phyloP scores from a whole-genome alignment of 2,329 filamentous ascomycete genomes.

The Xylaria sp. region DNA sequence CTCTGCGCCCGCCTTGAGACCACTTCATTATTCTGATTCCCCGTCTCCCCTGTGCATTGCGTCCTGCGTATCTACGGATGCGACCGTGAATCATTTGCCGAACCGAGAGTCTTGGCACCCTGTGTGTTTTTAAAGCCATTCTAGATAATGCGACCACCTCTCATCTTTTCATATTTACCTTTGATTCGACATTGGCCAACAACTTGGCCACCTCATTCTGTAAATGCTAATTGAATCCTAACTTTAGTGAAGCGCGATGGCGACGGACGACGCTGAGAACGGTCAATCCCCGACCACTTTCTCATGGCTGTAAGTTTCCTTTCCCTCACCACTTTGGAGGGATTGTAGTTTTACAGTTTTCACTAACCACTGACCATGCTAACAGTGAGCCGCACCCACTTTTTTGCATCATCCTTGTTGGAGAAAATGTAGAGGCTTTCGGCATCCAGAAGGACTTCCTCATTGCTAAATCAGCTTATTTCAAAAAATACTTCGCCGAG shows the following conservation, averaged over 20 bases:
- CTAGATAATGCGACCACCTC: conserved; percentile 17
- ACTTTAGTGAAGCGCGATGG: conserved; percentile 28
- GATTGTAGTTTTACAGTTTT: background rate
- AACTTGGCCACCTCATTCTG: background rate
- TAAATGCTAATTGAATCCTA: conserved; percentile 20
- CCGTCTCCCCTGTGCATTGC: conserved; percentile 13
- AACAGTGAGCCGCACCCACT: conserved; percentile 64
- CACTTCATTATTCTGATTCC: conserved; percentile 15
- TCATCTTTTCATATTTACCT: conserved; percentile 4
- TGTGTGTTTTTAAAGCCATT: conserved; percentile 23
- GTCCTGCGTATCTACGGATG: conserved; percentile 27
- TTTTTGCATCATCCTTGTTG: conserved; percentile 66
- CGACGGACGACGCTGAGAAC: conserved; percentile 27
- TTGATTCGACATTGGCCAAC: background rate
- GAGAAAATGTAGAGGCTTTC: conserved; percentile 63
- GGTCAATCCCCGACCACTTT: conserved; percentile 26
- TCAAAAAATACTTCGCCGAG: conserved; percentile 58
- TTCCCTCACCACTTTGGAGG: background rate
- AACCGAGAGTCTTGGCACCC: conserved; percentile 32
- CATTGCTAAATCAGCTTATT: conserved; percentile 62
- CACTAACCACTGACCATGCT: conserved; percentile 27
- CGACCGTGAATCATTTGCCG: conserved; percentile 37
- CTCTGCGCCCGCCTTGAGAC: conserved; percentile 19
- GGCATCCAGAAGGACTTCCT: conserved; percentile 70
- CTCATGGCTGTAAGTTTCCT: conserved; percentile 39